phyloP scores from a whole-genome alignment of 495 filamentous ascomycete genomes.

The Haplographium delicatum region DNA sequence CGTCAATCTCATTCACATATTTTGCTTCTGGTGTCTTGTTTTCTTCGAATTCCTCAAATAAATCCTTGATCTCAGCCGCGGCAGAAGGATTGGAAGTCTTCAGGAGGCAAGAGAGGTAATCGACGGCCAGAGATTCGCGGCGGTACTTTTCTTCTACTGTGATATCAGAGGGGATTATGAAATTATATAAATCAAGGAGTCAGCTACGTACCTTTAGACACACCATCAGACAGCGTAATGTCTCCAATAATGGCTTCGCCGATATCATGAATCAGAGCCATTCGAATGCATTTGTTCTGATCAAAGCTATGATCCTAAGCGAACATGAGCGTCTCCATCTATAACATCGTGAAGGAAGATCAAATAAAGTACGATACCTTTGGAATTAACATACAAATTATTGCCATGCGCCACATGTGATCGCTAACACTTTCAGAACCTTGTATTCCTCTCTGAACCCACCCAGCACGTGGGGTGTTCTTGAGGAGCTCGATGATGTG shows the following conservation, averaged over 20 bases:
- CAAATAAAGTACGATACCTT: neutral
- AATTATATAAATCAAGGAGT: neutral
- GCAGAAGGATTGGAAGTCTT: neutral
- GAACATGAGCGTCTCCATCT: neutral
- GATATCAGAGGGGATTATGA: neutral
- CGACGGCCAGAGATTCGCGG: neutral
- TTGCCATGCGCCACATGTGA: conserved; percentile 3
- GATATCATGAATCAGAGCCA: conserved; percentile 1
- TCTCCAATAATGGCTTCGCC: neutral
- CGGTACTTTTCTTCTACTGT: neutral
- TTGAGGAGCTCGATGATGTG: neutral
- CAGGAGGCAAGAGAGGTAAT: neutral
- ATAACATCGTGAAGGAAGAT: too few species aligned
- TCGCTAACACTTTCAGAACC: neutral
- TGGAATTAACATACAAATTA: neutral
- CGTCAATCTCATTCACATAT: neutral
- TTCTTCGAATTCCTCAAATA: neutral
- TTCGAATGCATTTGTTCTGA: conserved; percentile 1
- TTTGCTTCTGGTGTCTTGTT: conserved; percentile 1
- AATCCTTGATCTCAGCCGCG: neutral
- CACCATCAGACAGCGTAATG: neutral
- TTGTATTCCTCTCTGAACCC: neutral
- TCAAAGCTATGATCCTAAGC: neutral
- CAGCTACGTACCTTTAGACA: neutral
- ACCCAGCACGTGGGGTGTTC: neutral